Conservation (phyloP, 768 basidiomycete genomes). For the Cubamyces lactineus region DNA sequence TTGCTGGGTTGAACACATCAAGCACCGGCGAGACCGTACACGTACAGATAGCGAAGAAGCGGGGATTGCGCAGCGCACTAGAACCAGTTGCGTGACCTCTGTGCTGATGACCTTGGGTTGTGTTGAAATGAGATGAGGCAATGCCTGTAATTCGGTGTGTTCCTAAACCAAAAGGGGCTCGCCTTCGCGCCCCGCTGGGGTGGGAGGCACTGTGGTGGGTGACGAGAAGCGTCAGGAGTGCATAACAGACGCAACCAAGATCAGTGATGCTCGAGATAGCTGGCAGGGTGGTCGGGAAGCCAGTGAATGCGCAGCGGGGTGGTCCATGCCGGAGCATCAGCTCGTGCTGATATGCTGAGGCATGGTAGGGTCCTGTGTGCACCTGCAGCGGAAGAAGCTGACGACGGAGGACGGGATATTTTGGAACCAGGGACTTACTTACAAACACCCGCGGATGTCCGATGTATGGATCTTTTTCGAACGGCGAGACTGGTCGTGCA, state of each 20-base stretch:
- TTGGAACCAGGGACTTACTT: not conserved
- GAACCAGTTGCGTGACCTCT: slow-evolving; percentile 1
- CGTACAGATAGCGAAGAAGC: not conserved
- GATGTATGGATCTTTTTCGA: not conserved
- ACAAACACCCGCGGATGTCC: slow-evolving; percentile 7
- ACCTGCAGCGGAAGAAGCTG: not conserved
- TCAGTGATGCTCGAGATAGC: slow-evolving; percentile 15
- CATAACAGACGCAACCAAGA: slow-evolving; percentile 3
- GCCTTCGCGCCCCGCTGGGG: slow-evolving; percentile 3
- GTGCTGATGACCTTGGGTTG: slow-evolving; percentile 5
- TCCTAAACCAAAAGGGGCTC: slow-evolving; percentile 12
- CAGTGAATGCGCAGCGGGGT: slow-evolving; percentile 8
- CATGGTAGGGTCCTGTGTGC: not conserved
- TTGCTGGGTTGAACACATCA: not conserved
- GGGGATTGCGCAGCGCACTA: slow-evolving; percentile 14
- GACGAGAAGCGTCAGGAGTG: slow-evolving; percentile 2
- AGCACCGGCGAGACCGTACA: not conserved
- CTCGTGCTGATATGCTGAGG: slow-evolving; percentile 20
- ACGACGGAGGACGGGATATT: not conserved
- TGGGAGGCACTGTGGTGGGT: slow-evolving; percentile 12
- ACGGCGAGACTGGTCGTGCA: no score
- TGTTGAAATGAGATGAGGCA: not conserved
- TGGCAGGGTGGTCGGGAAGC: slow-evolving; percentile 1
- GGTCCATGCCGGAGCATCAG: slow-evolving; percentile 6
- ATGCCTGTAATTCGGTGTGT: slow-evolving; percentile 2